A percentile compares a stretch with the other conserved stretches of the same genome.
These are phyloP conservation scores for Protoeuglena noctilucae DNA, from an alignment of 139 green algal species.

Conservation along the genomic window DNA sequence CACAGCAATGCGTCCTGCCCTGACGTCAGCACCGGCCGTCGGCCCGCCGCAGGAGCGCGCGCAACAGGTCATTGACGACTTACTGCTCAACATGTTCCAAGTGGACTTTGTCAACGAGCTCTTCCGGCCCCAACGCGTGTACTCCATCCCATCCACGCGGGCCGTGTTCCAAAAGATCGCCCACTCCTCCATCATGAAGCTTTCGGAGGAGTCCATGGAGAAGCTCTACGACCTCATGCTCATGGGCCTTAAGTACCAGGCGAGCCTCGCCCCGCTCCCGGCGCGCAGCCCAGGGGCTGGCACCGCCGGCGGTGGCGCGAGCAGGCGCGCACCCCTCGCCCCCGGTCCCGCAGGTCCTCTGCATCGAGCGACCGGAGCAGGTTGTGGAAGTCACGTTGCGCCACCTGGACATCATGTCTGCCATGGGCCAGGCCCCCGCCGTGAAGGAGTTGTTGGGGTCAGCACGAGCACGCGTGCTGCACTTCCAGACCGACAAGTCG, in stretches of 20 bases:
- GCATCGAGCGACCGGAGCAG: not conserved
- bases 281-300: too few relatives aligned
- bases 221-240: slow-evolving; percentile 1
- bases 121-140: not conserved
- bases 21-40: too few relatives aligned
- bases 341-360: too few relatives aligned
- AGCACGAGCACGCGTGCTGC: too few relatives aligned
- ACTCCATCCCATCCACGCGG: not conserved
- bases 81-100: not conserved
- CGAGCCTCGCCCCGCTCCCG: too few relatives aligned
- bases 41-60: not conserved
- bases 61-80: not conserved
- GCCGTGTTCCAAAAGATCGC: not conserved
- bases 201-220: not conserved
- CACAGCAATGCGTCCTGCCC: too few relatives aligned
- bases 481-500: too few relatives aligned
- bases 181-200: not conserved
- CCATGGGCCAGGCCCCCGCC: too few relatives aligned
- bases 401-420: not conserved
- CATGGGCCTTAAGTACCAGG: not conserved
- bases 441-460: too few relatives aligned
- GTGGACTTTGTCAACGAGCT: not conserved
- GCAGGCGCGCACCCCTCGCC: too few relatives aligned
- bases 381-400: not conserved
- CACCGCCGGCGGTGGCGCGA: too few relatives aligned